These are phyloP conservation scores for Starmera quercuum DNA, from an alignment of 805 yeast genomes.

Conservation along the genomic window DNA sequence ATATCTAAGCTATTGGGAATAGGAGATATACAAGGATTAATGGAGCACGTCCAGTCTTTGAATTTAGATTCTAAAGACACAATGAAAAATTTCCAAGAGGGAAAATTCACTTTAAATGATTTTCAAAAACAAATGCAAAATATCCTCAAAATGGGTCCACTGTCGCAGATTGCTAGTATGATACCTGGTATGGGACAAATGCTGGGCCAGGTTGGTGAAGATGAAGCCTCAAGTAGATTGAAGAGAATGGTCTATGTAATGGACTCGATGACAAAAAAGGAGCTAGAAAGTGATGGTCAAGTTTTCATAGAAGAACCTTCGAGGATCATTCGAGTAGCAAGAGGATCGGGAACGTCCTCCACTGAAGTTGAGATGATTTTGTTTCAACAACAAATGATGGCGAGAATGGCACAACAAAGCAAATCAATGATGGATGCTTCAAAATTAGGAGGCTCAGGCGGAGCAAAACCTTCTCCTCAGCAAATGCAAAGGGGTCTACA, in stretches of 20 bases:
- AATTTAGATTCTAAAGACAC: constrained; percentile 86
- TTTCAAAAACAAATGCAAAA: constrained; percentile 93
- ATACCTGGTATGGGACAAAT: constrained; percentile 86
- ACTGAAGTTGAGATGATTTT: constrained; percentile 90
- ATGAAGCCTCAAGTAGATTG: constrained; percentile 77
- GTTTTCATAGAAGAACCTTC: constrained; percentile 74
- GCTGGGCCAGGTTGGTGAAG: constrained; percentile 85
- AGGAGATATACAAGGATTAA: constrained; percentile 88
- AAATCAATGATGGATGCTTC: constrained; percentile 41
- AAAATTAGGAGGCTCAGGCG: constrained; percentile 39
- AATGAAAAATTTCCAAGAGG: constrained; percentile 88
- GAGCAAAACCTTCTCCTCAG: constrained; percentile 40
- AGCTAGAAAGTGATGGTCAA: constrained; percentile 84
- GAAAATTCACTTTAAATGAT: constrained; percentile 86
- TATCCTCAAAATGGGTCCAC: constrained; percentile 93
- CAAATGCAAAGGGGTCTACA: constrained; percentile 48
- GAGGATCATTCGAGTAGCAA: constrained; percentile 82
- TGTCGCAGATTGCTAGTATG: constrained; percentile 91
- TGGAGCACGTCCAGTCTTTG: constrained; percentile 88
- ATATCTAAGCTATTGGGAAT: constrained; percentile 90
- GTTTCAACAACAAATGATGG: constrained; percentile 90
- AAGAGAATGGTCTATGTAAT: constrained; percentile 84
- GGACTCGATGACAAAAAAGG: constrained; percentile 94
- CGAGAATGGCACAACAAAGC: constrained; percentile 75
- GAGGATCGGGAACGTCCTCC: constrained; percentile 90